Base-by-base conservation (phyloP, 768 basidiomycete genomes). In the Leccinum subtestaceum region DNA sequence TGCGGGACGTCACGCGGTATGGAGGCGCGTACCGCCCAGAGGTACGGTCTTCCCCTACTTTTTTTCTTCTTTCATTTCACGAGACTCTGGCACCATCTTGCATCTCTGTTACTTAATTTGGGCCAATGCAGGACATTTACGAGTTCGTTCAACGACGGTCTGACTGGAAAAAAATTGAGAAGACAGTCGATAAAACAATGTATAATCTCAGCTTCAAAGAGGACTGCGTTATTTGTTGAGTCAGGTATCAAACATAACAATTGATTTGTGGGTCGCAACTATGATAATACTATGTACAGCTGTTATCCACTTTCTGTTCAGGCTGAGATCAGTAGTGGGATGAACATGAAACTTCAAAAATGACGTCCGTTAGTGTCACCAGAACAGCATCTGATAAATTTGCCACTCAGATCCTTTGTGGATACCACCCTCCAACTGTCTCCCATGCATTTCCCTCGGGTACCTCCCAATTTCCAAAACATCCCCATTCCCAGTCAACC, bases 111-210 rank as follows among this genome's bases (percentile, higher is more conserved):
- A 10, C 21, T 58, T 0, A 63, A 25, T 11, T 4, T n/a, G 6
- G 34, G 45, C 2, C 4, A 2, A 21, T 27, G 43, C 45, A 88
- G 85, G 96, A 98, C 69, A 81, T 98, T 53, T 98, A 98, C 71
- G 96, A 98, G 72, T 96, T 98, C 67, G 91, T 98, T 67, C 93
- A 95, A 70, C 80, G 95, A 21, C 82, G 95, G 34, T 90, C 92
- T 7, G 96, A 99, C 72, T 98, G 96, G 96, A 96, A 97, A 77
- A 95, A 92, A 77, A 98, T 98, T 60, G 95, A 98, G 72, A 96
- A 93, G 75, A 87, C 84, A 27, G 97, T 98, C 52, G 93, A 94
- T 77, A 93, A 93, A 78, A 86, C 92, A 52, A 94, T 95, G 92
- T 95, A 94, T 75, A 93, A 90, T 73, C 74, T 95, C 53, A 91